Percentiles rank a stretch among this genome's conserved stretches.
These are phyloP conservation scores for Fragaria vesca DNA, from an alignment of 306 rosid genomes.

Conservation along the genomic window DNA sequence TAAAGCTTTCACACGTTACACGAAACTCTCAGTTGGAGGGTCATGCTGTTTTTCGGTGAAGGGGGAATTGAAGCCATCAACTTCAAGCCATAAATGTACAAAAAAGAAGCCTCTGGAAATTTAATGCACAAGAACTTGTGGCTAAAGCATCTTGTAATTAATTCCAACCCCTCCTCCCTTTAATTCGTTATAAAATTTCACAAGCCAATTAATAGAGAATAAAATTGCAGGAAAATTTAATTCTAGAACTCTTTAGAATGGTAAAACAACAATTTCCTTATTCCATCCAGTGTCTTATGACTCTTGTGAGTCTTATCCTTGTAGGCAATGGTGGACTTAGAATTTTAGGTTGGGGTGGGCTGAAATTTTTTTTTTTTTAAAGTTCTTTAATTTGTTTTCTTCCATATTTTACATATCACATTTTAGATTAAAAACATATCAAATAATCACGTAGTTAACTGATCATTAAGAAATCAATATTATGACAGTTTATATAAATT, in stretches of 20 bases:
- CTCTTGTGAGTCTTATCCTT: background rate
- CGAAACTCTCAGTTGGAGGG: background rate
- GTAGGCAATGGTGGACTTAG: background rate
- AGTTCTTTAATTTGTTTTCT: too few relatives aligned
- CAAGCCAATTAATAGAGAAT: background rate
- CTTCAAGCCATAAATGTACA: slow-evolving; percentile 7
- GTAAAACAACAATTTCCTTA: background rate
- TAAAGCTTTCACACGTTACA: slow-evolving; percentile 19
- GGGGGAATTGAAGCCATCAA: slow-evolving; percentile 12
- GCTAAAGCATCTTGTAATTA: background rate
- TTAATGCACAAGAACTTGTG: background rate
- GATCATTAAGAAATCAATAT: too few relatives aligned
- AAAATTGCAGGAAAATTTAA: background rate
- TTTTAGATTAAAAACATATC: too few relatives aligned
- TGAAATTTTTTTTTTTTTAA: too few relatives aligned
- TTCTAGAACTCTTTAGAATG: too few relatives aligned
- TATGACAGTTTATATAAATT: too few relatives aligned
- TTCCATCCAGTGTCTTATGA: background rate
- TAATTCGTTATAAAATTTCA: background rate
- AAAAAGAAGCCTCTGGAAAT: background rate
- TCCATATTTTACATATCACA: too few relatives aligned
- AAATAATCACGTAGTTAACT: too few relatives aligned
- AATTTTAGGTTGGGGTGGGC: too few relatives aligned
- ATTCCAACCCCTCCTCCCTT: background rate
- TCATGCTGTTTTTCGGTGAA: slow-evolving; percentile 13